These are phyloP conservation scores for Apiosordaria backusii DNA, from an alignment of 495 filamentous ascomycete genomes.

Conservation along the genomic window DNA sequence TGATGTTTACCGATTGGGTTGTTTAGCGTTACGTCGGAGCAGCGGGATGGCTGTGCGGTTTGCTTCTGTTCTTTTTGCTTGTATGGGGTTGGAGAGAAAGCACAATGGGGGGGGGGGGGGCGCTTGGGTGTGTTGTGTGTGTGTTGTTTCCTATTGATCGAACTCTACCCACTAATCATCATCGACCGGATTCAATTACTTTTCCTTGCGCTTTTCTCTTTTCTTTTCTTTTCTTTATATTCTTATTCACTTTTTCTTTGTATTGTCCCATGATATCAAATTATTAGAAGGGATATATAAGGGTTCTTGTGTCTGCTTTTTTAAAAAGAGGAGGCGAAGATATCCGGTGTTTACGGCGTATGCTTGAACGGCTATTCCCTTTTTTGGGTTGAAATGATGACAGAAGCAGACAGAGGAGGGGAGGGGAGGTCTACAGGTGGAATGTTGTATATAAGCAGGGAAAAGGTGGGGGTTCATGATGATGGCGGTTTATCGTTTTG, in stretches of 20 bases:
- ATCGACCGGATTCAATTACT: background rate
- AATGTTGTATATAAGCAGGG: background rate
- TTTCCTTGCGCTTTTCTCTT: background rate
- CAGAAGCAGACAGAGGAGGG: background rate
- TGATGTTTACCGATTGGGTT: background rate
- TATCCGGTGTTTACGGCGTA: background rate
- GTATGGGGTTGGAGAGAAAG: background rate
- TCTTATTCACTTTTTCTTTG: background rate
- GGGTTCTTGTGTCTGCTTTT: background rate
- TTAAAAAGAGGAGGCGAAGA: background rate
- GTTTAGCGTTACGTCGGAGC: background rate
- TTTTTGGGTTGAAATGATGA: background rate
- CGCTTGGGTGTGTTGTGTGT: conserved; percentile 1
- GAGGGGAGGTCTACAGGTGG: background rate
- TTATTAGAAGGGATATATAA: background rate
- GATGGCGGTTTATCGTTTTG: background rate
- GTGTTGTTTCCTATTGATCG: conserved; percentile 1
- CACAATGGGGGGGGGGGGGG: background rate
- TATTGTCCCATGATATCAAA: background rate
- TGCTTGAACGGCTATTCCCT: background rate
- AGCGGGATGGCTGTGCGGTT: background rate
- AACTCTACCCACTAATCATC: background rate
- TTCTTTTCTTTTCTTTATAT: background rate
- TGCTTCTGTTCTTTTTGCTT: background rate
- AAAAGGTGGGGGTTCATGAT: background rate